phyloP scores from a whole-genome alignment of 805 yeast species.

The Spathaspora sp. region DNA sequence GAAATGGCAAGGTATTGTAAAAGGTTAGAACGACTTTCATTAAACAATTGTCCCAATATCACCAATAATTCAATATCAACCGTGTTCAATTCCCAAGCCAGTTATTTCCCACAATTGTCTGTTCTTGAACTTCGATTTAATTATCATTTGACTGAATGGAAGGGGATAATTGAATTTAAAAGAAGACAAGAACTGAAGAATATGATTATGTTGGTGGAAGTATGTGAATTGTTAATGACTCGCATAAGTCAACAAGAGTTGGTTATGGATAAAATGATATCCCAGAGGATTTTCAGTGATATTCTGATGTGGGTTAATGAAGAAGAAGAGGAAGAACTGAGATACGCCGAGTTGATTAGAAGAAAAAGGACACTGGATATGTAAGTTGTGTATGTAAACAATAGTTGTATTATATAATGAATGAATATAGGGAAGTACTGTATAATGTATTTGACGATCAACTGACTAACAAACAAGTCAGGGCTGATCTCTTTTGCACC shows the following conservation, averaged over 20 bases:
- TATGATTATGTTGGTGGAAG: slow-evolving; percentile 58
- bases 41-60: slow-evolving; percentile 65
- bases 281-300: slow-evolving; percentile 59
- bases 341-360: background rate
- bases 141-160: slow-evolving; percentile 51
- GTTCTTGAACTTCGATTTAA: slow-evolving; percentile 78
- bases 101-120: slow-evolving; percentile 54
- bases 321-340: background rate
- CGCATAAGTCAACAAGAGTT: slow-evolving; percentile 60
- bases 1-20: slow-evolving; percentile 60
- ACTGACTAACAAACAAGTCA: too few relatives aligned
- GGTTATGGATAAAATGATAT: slow-evolving; percentile 51
- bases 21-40: slow-evolving; percentile 59
- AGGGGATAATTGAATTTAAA: slow-evolving; percentile 67
- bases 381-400: background rate
- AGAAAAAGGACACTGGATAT: background rate
- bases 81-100: slow-evolving; percentile 27
- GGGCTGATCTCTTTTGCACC: too few relatives aligned
- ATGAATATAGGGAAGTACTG: too few relatives aligned
- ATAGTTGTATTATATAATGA: background rate
- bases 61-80: slow-evolving; percentile 59
- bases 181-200: slow-evolving; percentile 44
- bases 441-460: too few relatives aligned
- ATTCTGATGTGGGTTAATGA: slow-evolving; percentile 58
- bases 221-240: slow-evolving; percentile 66